Conservation (phyloP, 129 eudicot species). For the Glebionis coronaria region DNA sequence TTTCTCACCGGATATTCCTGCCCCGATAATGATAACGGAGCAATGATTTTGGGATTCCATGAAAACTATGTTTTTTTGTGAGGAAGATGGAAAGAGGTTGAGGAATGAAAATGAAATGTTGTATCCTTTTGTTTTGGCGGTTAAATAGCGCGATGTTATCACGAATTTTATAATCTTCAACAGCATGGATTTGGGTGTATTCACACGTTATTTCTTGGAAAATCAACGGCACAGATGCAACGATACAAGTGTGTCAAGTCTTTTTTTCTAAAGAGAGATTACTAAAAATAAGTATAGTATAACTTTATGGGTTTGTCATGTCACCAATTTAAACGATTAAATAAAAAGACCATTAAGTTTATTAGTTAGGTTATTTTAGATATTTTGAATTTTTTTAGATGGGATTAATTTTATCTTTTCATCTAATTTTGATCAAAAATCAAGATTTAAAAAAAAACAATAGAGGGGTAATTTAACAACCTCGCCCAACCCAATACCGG, state of each 20-base stretch:
- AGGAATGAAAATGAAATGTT: background rate
- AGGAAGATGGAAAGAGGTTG: conserved; percentile 18
- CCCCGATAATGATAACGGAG: conserved; percentile 83
- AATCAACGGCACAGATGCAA: background rate
- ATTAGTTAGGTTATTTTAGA: no score
- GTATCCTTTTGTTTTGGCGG: background rate
- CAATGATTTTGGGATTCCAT: conserved; percentile 60
- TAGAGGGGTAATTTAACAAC: no score
- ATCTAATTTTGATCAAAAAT: no score
- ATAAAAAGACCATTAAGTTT: no score
- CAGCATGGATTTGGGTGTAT: conserved; percentile 1
- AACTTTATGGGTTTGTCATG: no score
- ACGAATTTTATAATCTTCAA: background rate
- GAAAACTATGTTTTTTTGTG: conserved; percentile 5
- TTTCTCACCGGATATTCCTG: conserved; percentile 71
- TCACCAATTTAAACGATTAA: no score
- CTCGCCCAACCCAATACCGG: no score
- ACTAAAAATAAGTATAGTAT: no score
- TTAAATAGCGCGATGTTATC: background rate
- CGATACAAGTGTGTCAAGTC: background rate
- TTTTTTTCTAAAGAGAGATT: background rate
- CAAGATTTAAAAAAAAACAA: no score
- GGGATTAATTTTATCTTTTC: no score
- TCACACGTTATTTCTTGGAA: background rate
- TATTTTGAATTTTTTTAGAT: no score